A percentile compares a stretch with the other conserved stretches of the same genome.
phyloP scores from a whole-genome alignment of 225 moss, liverwort and hornwort genomes.

The Climacium dendroides region DNA sequence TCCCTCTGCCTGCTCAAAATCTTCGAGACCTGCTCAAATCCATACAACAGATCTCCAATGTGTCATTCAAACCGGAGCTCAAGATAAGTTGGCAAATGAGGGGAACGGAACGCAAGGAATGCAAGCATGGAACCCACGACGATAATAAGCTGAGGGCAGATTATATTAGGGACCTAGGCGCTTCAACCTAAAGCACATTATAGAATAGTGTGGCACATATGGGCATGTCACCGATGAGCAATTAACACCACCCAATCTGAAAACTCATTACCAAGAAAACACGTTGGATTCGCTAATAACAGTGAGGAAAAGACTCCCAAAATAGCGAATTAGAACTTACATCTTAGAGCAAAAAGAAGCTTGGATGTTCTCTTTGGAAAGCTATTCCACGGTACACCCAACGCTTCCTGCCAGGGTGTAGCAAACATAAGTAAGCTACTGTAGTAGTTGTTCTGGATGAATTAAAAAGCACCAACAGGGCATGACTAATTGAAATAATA shows the following conservation, averaged over 20 bases:
- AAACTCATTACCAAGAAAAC: not conserved
- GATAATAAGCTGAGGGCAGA: not conserved
- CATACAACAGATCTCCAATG: not conserved
- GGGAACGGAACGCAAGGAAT: not conserved
- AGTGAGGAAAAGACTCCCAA: not conserved
- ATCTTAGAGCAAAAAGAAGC: conserved; percentile 72
- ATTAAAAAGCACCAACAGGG: not conserved
- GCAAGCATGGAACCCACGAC: not conserved
- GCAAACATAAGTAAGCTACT: not conserved
- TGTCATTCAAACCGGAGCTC: not conserved
- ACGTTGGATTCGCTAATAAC: not conserved
- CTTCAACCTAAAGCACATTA: not conserved
- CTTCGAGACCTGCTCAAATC: conserved; percentile 66
- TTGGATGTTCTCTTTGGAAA: conserved; percentile 71
- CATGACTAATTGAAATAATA: not conserved
- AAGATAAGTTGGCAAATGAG: not conserved
- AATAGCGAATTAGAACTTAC: conserved; percentile 26
- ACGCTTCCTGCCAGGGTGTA: conserved; percentile 43
- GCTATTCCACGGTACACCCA: conserved; percentile 60
- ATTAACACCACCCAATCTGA: not conserved
- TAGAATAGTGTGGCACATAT: not conserved
- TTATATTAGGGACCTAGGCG: not conserved
- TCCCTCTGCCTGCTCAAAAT: conserved; percentile 65
- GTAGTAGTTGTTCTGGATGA: not conserved
- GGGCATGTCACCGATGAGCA: not conserved